Base-by-base conservation (phyloP, 352 stramenopile species). In the Pythium biforme region DNA sequence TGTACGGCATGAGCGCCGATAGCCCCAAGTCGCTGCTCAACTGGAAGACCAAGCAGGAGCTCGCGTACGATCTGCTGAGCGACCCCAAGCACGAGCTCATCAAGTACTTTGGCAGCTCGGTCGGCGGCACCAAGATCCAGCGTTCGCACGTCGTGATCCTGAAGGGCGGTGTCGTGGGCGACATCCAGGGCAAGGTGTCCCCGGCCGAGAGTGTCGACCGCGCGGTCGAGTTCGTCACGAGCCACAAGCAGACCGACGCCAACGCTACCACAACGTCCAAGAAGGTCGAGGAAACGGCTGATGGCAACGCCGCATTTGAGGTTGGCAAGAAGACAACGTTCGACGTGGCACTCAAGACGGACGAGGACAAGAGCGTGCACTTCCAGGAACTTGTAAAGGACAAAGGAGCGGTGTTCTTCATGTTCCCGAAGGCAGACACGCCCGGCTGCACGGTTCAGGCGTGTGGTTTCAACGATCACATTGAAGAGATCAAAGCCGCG, bases 351-450 rank as follows among this genome's bases (percentile, higher is more conserved):
- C 73, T 95, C 40, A 65, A 84, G 61, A 95, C 71, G 11, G 76
- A 95, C 49, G 72, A 81, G 15, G 78, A 69, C 19, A 73, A 77
- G 23, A 75, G 55, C 14, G 77, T 92, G 14, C 73, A 78, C 48
- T 73, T 94, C 40, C 83, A 92, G 55, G 74, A 86, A 20, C 55
- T 95, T 37, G 79, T 93, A 59, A 77, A 89, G 60, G 81, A 87
- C 7, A 76, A 84, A 17, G 86, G 84, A 22, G 83, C 73, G 41
- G 87, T 95, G 55, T 92, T 95, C 72, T 95, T 95, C 70, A 94
- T 94, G 81, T 95, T 89, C 68, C 85, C 87, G 7, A 92, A 92
- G 61, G 87, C 87, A 0, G 81, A 95, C 64, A 95, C 87, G 9
- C 82, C 83, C 5, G 87, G 85, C 6, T 95, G 87, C 64, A 95